Percentiles rank a stretch among this genome's conserved stretches.
Conservation (phyloP, 495 filamentous ascomycete species). For the Penicillium coprophilum region DNA sequence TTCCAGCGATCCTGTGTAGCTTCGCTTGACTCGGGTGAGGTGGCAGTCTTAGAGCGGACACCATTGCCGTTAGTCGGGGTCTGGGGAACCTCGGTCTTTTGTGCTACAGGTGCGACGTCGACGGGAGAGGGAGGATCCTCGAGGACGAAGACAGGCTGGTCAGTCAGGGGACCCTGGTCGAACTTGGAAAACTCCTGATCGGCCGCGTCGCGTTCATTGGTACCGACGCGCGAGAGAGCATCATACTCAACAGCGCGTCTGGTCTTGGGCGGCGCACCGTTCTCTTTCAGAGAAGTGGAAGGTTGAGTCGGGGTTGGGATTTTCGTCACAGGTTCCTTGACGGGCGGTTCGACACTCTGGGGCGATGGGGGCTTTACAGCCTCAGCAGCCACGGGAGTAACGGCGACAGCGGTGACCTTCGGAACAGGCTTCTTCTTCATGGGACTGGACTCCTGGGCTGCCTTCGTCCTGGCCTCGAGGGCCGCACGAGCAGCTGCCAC, state of each 20-base stretch:
- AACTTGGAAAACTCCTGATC: slow-evolving; percentile 78
- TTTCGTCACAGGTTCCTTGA: slow-evolving; percentile 28
- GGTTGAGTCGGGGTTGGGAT: slow-evolving; percentile 4
- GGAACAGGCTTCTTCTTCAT: slow-evolving; percentile 44
- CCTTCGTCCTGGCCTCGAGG: slow-evolving; percentile 44
- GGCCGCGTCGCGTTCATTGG: slow-evolving; percentile 63
- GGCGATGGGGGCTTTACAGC: slow-evolving; percentile 24
- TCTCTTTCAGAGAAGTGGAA: slow-evolving; percentile 15
- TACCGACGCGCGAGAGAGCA: slow-evolving; percentile 59
- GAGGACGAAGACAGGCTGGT: slow-evolving; percentile 83
- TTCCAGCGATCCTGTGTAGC: slow-evolving; percentile 78
- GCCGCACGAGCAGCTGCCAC: slow-evolving; percentile 55
- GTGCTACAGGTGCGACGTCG: slow-evolving; percentile 18
- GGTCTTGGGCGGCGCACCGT: slow-evolving; percentile 46
- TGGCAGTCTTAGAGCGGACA: slow-evolving; percentile 12
- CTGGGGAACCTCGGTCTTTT: slow-evolving; percentile 16
- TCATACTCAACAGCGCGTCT: slow-evolving; percentile 51
- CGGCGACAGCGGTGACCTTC: slow-evolving; percentile 15
- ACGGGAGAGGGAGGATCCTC: slow-evolving; percentile 59
- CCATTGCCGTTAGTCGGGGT: slow-evolving; percentile 27
- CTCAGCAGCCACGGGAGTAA: slow-evolving; percentile 16
- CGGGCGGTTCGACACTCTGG: slow-evolving; percentile 8
- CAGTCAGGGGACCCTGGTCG: slow-evolving; percentile 83
- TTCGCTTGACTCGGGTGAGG: slow-evolving; percentile 8
- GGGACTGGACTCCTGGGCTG: slow-evolving; percentile 33